Conservation (phyloP, 768 basidiomycete genomes). For the Panaeolus papilionaceus region DNA sequence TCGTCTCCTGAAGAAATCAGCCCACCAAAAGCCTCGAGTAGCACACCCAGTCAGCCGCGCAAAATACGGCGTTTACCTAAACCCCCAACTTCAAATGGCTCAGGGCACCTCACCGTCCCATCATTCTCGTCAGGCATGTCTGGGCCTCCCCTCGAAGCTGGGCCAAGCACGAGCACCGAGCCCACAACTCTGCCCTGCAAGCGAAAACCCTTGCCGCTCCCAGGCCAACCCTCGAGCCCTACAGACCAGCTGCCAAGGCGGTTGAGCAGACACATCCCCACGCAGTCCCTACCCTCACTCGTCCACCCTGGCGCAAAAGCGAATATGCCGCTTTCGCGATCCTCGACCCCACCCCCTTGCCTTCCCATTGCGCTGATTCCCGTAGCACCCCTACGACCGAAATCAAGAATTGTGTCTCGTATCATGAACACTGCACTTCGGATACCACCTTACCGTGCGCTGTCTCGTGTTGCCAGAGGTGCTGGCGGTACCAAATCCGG, state of each 20-base stretch:
- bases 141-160: background rate
- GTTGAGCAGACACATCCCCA: background rate
- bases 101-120: background rate
- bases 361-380: background rate
- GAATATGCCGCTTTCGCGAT: background rate
- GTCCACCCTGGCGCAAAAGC: background rate
- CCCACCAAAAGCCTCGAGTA: background rate
- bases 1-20: background rate
- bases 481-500: conserved; percentile 1
- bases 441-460: background rate
- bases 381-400: background rate
- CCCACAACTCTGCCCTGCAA: background rate
- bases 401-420: background rate
- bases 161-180: background rate
- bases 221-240: background rate
- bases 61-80: conserved; percentile 4
- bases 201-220: background rate
- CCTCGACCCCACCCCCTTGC: background rate
- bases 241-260: background rate
- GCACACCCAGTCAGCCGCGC: background rate
- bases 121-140: background rate
- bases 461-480: background rate
- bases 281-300: background rate
- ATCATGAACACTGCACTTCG: background rate
- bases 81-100: background rate